Percentiles rank a stretch among this genome's conserved stretches.
Evolutionary conservation across 73 alveolate species (phyloP).

Genomic region (Blepharisma japonicum): DNA sequence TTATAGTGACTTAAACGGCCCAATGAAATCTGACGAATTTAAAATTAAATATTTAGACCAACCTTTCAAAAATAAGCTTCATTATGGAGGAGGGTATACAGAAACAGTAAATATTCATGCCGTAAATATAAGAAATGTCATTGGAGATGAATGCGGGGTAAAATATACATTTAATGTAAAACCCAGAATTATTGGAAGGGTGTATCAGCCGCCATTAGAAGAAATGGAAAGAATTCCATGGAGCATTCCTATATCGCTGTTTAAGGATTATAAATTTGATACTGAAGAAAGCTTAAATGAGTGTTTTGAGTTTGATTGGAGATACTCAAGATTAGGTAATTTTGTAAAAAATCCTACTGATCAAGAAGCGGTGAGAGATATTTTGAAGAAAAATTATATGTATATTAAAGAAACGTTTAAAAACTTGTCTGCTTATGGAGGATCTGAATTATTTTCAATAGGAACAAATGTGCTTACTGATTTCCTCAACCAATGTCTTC

Average conservation of each 20-base stretch:
- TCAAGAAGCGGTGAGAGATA: slow-evolving; percentile 1
- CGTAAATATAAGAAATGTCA: no score
- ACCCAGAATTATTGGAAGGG: slow-evolving; percentile 15
- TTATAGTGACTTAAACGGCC: neutral
- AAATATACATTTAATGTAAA: neutral
- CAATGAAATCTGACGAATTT: slow-evolving; percentile 10
- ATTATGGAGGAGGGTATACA: neutral
- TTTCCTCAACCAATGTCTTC: slow-evolving; percentile 13
- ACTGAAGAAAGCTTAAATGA: slow-evolving; percentile 6
- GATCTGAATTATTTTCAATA: neutral
- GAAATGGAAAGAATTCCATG: neutral
- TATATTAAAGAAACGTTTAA: slow-evolving; percentile 17
- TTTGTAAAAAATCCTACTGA: slow-evolving; percentile 24
- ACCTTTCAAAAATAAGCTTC: neutral
- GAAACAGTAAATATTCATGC: neutral
- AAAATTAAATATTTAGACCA: neutral
- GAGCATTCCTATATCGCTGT: slow-evolving; percentile 43
- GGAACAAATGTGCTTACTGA: slow-evolving; percentile 24
- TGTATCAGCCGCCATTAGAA: neutral
- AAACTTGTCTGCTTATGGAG: neutral
- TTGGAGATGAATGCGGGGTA: no score
- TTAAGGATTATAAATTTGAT: slow-evolving; percentile 66
- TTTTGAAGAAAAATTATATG: neutral
- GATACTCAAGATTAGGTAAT: slow-evolving; percentile 39
- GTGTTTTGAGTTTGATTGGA: slow-evolving; percentile 29